Conservation (phyloP, 441 rosid genomes). For the Populus hybrid region DNA sequence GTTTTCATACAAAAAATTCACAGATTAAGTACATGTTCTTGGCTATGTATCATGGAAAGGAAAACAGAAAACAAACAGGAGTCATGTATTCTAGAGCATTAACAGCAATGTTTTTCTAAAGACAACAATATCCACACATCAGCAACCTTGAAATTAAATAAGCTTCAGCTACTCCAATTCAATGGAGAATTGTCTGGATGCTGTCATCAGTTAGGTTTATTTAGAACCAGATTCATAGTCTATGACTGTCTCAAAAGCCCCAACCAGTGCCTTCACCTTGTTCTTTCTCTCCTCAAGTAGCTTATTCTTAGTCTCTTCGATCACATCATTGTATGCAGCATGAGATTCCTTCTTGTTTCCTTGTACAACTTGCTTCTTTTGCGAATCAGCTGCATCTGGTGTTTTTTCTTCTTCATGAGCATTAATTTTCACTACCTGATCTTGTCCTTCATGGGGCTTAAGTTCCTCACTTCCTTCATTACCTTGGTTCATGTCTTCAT, state of each 20-base stretch:
- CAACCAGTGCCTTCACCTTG: slow-evolving; percentile 23
- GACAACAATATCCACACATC: background rate
- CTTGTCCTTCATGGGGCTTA: slow-evolving; percentile 24
- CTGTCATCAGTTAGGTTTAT: background rate
- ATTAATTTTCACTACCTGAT: slow-evolving; percentile 4
- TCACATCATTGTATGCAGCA: slow-evolving; percentile 72
- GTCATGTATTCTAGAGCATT: background rate
- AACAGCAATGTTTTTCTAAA: background rate
- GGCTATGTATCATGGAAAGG: background rate
- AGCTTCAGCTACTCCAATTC: background rate
- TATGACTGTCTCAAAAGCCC: slow-evolving; percentile 86
- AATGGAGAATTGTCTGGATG: background rate
- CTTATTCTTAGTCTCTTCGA: slow-evolving; percentile 66
- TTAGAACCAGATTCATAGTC: slow-evolving; percentile 47
- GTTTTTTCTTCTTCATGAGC: background rate
- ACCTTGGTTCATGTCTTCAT: slow-evolving; percentile 9
- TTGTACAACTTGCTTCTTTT: slow-evolving; percentile 11
- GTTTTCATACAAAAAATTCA: background rate
- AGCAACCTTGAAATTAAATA: background rate
- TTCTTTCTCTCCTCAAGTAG: slow-evolving; percentile 63
- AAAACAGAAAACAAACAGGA: background rate
- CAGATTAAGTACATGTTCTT: background rate
- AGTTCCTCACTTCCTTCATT: slow-evolving; percentile 24
- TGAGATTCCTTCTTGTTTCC: slow-evolving; percentile 56
- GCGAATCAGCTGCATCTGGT: background rate